Percentiles rank a stretch among this genome's conserved stretches.
Conservation (phyloP, 2,329 filamentous ascomycete genomes). For the Cordyceps pruinosa region DNA sequence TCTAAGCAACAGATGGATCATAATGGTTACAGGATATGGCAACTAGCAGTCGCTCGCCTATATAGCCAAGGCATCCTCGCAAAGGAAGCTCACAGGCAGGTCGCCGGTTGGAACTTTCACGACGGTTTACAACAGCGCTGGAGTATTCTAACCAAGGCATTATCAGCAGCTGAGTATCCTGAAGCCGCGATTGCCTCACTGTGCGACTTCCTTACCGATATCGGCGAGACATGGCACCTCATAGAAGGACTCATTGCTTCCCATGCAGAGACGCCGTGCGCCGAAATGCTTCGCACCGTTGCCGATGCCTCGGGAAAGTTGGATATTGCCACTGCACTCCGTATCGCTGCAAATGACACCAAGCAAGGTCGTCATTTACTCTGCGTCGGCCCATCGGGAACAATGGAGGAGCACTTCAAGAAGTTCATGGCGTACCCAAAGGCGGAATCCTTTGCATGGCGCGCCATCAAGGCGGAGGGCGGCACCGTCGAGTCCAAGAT, state of each 20-base stretch:
- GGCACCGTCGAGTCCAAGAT: constrained; percentile 17
- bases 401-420: background rate
- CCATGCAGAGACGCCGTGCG: background rate
- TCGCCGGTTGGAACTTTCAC: background rate
- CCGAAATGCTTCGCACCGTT: background rate
- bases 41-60: constrained; percentile 2
- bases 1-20: background rate
- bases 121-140: background rate
- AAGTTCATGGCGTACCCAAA: background rate
- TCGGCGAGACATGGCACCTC: constrained; percentile 5
- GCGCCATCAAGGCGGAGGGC: constrained; percentile 2
- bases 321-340: background rate
- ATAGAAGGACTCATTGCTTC: background rate
- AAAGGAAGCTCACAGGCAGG: background rate
- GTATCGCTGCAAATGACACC: background rate
- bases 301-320: background rate
- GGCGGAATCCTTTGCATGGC: constrained; percentile 2
- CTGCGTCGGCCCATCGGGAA: background rate
- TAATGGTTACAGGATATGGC: constrained; percentile 1
- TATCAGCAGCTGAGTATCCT: background rate
- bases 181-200: background rate
- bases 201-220: background rate
- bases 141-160: background rate
- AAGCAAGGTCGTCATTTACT: background rate
- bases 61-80: background rate